These are phyloP conservation scores for Sporothrix pallida DNA, from an alignment of 2,329 filamentous ascomycete genomes.

Conservation along the genomic window DNA sequence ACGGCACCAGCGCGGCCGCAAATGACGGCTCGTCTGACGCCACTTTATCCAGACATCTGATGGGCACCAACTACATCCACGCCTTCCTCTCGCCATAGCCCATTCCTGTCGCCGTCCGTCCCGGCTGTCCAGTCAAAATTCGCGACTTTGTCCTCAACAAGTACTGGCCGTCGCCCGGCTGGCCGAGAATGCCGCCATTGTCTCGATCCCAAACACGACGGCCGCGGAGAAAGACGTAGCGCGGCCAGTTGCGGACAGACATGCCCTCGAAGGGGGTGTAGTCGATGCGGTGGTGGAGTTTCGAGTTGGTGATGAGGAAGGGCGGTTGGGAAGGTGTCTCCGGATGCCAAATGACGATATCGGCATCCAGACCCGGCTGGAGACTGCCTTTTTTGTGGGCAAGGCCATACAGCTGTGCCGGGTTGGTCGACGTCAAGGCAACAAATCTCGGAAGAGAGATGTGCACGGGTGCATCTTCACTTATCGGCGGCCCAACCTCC, in stretches of 20 bases:
- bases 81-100: conserved; percentile 31
- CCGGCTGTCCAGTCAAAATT: conserved; percentile 38
- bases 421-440: conserved; percentile 59
- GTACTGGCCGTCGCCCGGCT: conserved; percentile 57
- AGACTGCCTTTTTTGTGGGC: conserved; percentile 56
- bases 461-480: conserved; percentile 39
- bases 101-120: conserved; percentile 36
- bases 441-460: conserved; percentile 58
- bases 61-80: conserved; percentile 32
- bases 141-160: conserved; percentile 47
- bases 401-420: conserved; percentile 63
- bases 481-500: conserved; percentile 33
- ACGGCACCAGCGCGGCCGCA: too few relatives aligned
- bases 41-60: neutral
- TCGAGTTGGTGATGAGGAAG: conserved; percentile 48
- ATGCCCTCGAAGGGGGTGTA: conserved; percentile 67
- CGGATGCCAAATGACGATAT: conserved; percentile 65
- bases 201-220: conserved; percentile 63
- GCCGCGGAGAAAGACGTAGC: conserved; percentile 64
- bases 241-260: conserved; percentile 63
- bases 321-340: conserved; percentile 39
- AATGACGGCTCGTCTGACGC: neutral
- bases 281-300: conserved; percentile 66
- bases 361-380: conserved; percentile 60
- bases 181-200: conserved; percentile 54